Evolutionary conservation across 2,329 filamentous ascomycete genomes (phyloP), one percentile per base, ranked within the genome.

Genomic region (Calonectria pauciramosa): DNA sequence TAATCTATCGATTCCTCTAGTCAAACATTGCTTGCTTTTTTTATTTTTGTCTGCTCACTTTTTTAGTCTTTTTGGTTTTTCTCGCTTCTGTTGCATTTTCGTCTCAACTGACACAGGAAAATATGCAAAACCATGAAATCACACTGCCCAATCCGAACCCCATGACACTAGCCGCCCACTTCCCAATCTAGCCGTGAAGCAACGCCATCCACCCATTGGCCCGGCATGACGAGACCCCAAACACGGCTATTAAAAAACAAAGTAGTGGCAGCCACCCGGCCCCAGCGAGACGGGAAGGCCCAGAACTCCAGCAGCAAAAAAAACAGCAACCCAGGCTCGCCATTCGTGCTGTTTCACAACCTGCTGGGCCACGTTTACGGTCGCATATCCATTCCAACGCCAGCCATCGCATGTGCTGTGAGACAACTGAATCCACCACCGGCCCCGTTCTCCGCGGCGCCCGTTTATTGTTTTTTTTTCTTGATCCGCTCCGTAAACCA

Each of bases 331-430:
- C 2, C 2, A 63, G 34, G 10, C 56, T 38, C 23, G 34, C 56
- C 34, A 60, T 60, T 60, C 34, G 56, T 63, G 34, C 54, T 64
- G 70, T 72, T 72, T 72, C 64, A 34, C 64, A 72, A 64, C 70
- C 44, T 34, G 70, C 26, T 54, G 52, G 36, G 70, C 69, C 60
- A 71, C 59, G 59, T 65, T 70, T 23, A 18, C 20, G 44, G 68
- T 65, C 47, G 30, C 68, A 54, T 67, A 63, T 30, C 60, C 56
- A 63, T 16, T 23, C 56, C 56, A n/a, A 9, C 44, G n/a, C 30
- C 34, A 20, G 23, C 59, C 63, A 28, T 11, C 47, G 59, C 28
- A 36, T 56, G 51, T 71, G 23, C 34, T 28, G 8, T 32, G 52
- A 56, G 18, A 56, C 52, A 47, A 47, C 4, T 26, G 14, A 63